Percentiles rank a stretch among this genome's conserved stretches.
Evolutionary conservation across 2,329 filamentous ascomycete species (phyloP).

Genomic region (Beauveria australis): DNA sequence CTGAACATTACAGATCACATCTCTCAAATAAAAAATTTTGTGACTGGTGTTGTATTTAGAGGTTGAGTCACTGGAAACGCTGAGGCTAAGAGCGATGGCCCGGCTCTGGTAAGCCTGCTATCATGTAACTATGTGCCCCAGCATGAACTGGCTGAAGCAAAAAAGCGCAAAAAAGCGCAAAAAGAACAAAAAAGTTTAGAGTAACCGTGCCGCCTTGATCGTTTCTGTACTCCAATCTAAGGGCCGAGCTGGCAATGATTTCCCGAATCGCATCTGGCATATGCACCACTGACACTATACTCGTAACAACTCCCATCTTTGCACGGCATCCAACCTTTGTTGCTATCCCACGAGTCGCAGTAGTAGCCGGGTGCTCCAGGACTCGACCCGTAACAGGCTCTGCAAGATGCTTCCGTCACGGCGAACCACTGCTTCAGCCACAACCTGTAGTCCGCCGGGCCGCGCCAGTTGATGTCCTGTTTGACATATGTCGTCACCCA

Average conservation of each 20-base stretch:
- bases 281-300: neutral
- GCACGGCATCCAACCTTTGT: neutral
- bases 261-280: neutral
- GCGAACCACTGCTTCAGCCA: constrained; percentile 6
- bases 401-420: neutral
- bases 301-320: neutral
- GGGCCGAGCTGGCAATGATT: neutral
- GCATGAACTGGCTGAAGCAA: too few species aligned
- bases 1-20: too few species aligned
- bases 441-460: neutral
- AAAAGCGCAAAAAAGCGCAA: neutral
- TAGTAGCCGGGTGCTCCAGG: neutral
- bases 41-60: too few species aligned
- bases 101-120: too few species aligned
- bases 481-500: neutral
- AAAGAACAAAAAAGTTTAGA: neutral
- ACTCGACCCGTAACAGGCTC: neutral
- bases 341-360: neutral
- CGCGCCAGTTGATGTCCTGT: neutral
- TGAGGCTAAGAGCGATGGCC: too few species aligned
- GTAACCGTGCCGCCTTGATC: too few species aligned
- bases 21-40: too few species aligned
- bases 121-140: too few species aligned
- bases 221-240: neutral
- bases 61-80: too few species aligned